These are phyloP conservation scores for Haematococcus lacustris DNA, from an alignment of 139 green algal genomes.

Conservation along the genomic window DNA sequence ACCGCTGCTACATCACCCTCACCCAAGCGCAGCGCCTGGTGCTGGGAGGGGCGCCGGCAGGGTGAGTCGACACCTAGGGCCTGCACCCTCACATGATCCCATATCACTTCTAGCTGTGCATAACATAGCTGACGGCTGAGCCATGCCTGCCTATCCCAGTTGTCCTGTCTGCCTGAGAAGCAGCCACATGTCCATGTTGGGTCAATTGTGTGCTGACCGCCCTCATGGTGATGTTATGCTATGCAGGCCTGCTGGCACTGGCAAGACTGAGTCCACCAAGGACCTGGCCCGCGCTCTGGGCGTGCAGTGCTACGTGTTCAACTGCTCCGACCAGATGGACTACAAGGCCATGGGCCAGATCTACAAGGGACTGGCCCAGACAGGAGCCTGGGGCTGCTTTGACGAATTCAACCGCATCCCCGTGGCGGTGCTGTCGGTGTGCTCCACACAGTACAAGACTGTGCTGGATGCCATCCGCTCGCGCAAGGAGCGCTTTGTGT, in stretches of 20 bases:
- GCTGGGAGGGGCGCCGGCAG: conserved; percentile 82
- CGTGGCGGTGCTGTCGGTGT: conserved; percentile 87
- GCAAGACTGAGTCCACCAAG: conserved; percentile 90
- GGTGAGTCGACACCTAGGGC: conserved; percentile 33
- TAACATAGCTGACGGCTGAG: not conserved
- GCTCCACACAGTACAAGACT: conserved; percentile 82
- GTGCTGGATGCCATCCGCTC: conserved; percentile 85
- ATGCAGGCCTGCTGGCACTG: conserved; percentile 61
- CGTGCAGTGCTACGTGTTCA: conserved; percentile 90
- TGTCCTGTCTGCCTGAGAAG: too few species aligned
- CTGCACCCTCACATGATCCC: not conserved
- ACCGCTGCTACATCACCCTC: conserved; percentile 94
- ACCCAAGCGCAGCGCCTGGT: conserved; percentile 84
- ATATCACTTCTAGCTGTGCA: too few species aligned
- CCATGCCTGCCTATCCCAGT: too few species aligned
- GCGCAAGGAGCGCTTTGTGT: conserved; percentile 64
- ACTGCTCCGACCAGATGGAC: conserved; percentile 94
- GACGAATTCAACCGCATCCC: conserved; percentile 95
- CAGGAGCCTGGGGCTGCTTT: conserved; percentile 89
- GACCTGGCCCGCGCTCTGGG: conserved; percentile 79
- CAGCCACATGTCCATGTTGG: not conserved
- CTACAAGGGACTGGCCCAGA: conserved; percentile 88
- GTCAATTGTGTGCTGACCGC: not conserved
- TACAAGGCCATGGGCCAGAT: conserved; percentile 84
- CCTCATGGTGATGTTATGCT: not conserved